Conservation (phyloP, 202 grass and related monocot species). For the Elaeis oleifera region DNA sequence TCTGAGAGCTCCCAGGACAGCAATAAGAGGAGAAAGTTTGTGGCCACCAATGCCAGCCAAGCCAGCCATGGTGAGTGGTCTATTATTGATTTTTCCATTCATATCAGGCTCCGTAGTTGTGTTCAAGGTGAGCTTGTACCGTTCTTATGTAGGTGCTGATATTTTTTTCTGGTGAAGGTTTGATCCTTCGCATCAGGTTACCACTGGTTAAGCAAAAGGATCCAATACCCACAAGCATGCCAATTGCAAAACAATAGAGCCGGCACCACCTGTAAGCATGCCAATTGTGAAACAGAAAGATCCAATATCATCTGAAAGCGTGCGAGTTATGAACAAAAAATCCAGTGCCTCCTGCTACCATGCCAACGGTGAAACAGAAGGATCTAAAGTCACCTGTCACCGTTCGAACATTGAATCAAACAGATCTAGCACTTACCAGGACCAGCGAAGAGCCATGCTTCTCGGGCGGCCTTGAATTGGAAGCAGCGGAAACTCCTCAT, state of each 20-base stretch:
- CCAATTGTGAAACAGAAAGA: conserved; percentile 9
- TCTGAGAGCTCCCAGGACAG: conserved; percentile 86
- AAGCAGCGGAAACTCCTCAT: conserved; percentile 8
- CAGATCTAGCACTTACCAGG: not conserved
- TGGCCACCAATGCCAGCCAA: conserved; percentile 28
- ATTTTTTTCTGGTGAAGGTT: conserved; percentile 18
- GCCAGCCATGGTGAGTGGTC: conserved; percentile 41
- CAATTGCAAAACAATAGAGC: conserved; percentile 1
- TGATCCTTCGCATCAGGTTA: conserved; percentile 40
- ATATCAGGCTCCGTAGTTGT: too few relatives aligned
- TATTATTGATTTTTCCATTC: not conserved
- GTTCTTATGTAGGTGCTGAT: too few relatives aligned
- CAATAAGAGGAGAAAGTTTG: conserved; percentile 54
- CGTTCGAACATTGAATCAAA: not conserved
- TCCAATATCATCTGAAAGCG: not conserved
- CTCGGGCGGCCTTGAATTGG: conserved; percentile 35
- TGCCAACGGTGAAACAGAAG: conserved; percentile 8
- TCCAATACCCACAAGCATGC: conserved; percentile 11
- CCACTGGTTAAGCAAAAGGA: conserved; percentile 10
- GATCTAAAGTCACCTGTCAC: not conserved
- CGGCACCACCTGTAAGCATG: not conserved
- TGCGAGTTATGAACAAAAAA: conserved; percentile 8
- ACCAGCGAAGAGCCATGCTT: conserved; percentile 37
- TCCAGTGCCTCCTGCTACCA: conserved; percentile 11
- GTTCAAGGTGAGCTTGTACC: too few relatives aligned